phyloP scores from a whole-genome alignment of 2,329 filamentous ascomycete species.

The Phyllosticta paracitricarpa region DNA sequence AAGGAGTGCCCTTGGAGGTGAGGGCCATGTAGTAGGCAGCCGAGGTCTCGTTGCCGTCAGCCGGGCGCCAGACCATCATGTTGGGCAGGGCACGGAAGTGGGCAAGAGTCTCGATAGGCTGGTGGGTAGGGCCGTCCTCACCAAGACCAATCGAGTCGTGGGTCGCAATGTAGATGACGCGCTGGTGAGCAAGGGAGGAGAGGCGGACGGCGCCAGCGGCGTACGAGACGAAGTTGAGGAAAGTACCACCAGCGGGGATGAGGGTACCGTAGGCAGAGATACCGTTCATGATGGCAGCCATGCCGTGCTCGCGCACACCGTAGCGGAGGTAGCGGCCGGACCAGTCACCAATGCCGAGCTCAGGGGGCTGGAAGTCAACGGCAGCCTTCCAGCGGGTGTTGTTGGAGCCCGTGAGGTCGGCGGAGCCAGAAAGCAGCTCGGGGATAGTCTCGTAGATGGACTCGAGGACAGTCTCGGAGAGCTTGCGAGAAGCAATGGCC shows the following conservation, averaged over 20 bases:
- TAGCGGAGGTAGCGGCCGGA: slow-evolving; percentile 85
- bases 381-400: slow-evolving; percentile 97
- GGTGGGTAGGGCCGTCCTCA: slow-evolving; percentile 53
- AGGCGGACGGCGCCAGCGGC: slow-evolving; percentile 51
- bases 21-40: slow-evolving; percentile 95
- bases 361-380: slow-evolving; percentile 91
- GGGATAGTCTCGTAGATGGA: slow-evolving; percentile 76
- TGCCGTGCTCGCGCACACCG: slow-evolving; percentile 84
- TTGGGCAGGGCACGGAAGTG: slow-evolving; percentile 96
- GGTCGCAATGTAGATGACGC: slow-evolving; percentile 50
- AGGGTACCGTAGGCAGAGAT: slow-evolving; percentile 78
- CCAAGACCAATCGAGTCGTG: slow-evolving; percentile 52
- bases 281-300: slow-evolving; percentile 92
- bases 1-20: slow-evolving; percentile 80
- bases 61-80: slow-evolving; percentile 98
- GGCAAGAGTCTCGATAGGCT: slow-evolving; percentile 48
- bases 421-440: slow-evolving; percentile 90
- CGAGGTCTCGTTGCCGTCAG: slow-evolving; percentile 96
- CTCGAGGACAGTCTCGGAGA: slow-evolving; percentile 86
- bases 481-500: slow-evolving; percentile 86
- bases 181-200: slow-evolving; percentile 47
- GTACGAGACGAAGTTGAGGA: slow-evolving; percentile 55
- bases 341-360: slow-evolving; percentile 78
- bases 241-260: slow-evolving; percentile 48
- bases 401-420: slow-evolving; percentile 97